phyloP scores from a whole-genome alignment of 345 rosid species.

The Brassica napus region DNA sequence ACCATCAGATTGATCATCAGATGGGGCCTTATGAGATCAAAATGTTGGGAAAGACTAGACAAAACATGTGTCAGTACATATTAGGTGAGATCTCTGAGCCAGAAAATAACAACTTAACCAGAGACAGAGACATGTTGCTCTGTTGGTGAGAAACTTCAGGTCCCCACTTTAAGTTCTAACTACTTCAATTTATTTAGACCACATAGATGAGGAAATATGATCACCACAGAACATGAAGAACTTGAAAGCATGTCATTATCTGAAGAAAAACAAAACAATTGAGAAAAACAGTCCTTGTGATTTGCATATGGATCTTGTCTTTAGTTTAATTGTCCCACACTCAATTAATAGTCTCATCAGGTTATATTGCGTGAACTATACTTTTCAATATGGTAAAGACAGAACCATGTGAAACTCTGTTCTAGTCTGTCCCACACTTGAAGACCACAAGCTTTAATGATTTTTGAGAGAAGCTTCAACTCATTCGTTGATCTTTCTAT shows the following conservation, averaged over 20 bases:
- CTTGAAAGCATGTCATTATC: too few species aligned
- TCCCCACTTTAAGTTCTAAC: constrained; percentile 15
- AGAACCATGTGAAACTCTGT: constrained; percentile 32
- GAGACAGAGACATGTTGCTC: constrained; percentile 13
- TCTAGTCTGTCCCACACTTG: constrained; percentile 19
- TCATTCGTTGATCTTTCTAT: constrained; percentile 21
- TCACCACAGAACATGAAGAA: constrained; percentile 28
- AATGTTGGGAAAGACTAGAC: constrained; percentile 1
- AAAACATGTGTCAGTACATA: constrained; percentile 19
- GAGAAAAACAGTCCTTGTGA: constrained; percentile 29
- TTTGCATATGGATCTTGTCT: constrained; percentile 7
- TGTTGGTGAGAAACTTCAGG: constrained; percentile 24
- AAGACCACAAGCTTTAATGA: constrained; percentile 9
- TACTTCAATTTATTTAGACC: background rate
- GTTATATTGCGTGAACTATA: background rate
- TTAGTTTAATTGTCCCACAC: constrained; percentile 7
- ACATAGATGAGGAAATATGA: constrained; percentile 7
- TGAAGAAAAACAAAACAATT: background rate
- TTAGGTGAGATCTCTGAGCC: constrained; percentile 1
- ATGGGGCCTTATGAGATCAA: constrained; percentile 21
- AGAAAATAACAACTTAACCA: constrained; percentile 4
- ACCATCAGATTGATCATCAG: constrained; percentile 4
- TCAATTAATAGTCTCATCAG: constrained; percentile 5
- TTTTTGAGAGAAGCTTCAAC: background rate
- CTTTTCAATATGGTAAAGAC: constrained; percentile 10